Conservation (phyloP, 257 asterid genomes). For the Solanum pimpinellifolium region DNA sequence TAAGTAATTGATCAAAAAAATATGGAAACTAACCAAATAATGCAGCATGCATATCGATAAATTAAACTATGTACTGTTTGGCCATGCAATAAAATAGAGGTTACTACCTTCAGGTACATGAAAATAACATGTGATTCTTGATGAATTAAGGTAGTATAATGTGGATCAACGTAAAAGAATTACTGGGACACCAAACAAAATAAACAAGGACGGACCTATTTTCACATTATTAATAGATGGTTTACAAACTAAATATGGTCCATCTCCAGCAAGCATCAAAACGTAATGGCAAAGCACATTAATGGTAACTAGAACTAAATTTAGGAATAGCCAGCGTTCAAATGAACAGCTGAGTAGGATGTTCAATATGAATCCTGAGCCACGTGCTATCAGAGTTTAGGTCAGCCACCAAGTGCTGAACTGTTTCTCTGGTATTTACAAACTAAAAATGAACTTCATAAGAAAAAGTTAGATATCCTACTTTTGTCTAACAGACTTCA, state of each 20-base stretch:
- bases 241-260: not conserved
- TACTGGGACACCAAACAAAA: not conserved
- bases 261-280: not conserved
- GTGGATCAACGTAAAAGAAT: not conserved
- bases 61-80: not conserved
- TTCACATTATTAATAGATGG: not conserved
- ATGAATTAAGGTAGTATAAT: not conserved
- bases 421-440: not conserved
- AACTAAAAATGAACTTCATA: not conserved
- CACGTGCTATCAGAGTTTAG: too few relatives aligned
- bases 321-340: not conserved
- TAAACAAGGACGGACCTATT: not conserved
- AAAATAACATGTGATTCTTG: not conserved
- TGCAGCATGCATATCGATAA: not conserved
- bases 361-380: not conserved
- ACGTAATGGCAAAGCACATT: not conserved
- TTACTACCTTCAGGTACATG: not conserved
- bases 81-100: not conserved
- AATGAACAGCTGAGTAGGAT: not conserved
- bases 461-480: conserved; percentile 17
- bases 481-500: conserved; percentile 81
- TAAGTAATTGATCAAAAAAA: not conserved
- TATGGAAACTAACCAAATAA: not conserved
- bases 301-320: not conserved
- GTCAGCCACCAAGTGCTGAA: too few relatives aligned